Base-by-base conservation (phyloP, 371 early-diverging fungal genomes). In the Circinella minor region DNA sequence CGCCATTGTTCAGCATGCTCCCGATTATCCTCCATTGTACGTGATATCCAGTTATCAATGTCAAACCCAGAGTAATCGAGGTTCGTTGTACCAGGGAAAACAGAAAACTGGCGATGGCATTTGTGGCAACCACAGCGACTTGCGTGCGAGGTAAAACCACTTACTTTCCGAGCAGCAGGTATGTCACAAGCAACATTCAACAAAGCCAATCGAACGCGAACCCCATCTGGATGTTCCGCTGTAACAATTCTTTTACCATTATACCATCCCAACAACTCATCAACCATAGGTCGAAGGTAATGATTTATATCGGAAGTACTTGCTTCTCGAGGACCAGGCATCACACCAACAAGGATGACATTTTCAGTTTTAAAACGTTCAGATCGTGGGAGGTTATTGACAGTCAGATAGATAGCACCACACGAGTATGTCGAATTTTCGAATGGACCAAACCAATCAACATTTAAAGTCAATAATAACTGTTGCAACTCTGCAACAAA, bases 391-490 rank as follows among this genome's bases (percentile, higher is more conserved):
- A 43, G 6, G 43, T 43, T 43, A 43, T 43, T 43, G 1, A 43
- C 6, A 2, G 69, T 66, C 2, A 73, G 13, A n/a, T 66, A 69
- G 8, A 68, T 65, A 7, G 51, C 66, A 1, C 73, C 73, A 55
- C 51, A 64, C 14, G 65, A 61, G 46, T 69, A 64, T 5, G 36
- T 36, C 18, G 51, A 14, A 43, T 43, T 6, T 43, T 43, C 55
- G 51, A 57, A 73, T 1, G 63, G 55, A 17, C 59, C 43, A 38
- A 73, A 73, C 73, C 73, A 69, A 20, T 73, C 69, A 17, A 61
- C 17, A 20, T 68, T 73, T 4, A 65, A 13, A 2, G 67, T 57
- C 2, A 27, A 27, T 27, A 27, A 27, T 27, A 27, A 27, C 27
- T 0, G 2, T 1, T 2, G 27, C 27, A 2, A 2, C 27, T 27